These are phyloP conservation scores for Ehretia macrophylla DNA, from an alignment of 257 asterid species.

Conservation along the genomic window DNA sequence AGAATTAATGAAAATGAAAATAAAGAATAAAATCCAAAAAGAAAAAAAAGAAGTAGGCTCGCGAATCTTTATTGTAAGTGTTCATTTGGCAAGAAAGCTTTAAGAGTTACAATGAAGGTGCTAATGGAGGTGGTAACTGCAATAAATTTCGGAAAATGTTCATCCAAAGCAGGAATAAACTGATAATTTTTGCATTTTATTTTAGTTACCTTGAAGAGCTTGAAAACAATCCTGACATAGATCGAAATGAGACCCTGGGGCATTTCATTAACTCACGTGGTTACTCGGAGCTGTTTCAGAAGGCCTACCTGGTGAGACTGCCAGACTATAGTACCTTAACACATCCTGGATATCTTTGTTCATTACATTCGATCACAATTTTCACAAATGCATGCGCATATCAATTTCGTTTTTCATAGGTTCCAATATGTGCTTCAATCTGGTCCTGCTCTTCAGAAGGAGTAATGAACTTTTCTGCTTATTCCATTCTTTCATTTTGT, in stretches of 20 bases:
- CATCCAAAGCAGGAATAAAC: background rate
- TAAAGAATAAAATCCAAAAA: background rate
- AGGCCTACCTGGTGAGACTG: constrained; percentile 88
- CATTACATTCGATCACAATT: background rate
- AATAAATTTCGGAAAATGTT: background rate
- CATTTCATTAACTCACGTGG: constrained; percentile 65
- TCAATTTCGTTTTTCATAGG: constrained; percentile 26
- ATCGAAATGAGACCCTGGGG: constrained; percentile 70
- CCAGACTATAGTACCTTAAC: background rate
- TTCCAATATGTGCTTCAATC: constrained; percentile 92
- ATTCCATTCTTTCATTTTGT: constrained; percentile 84
- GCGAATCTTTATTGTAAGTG: too few relatives aligned
- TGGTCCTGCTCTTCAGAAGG: constrained; percentile 93
- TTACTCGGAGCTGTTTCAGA: constrained; percentile 74
- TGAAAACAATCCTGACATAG: constrained; percentile 72
- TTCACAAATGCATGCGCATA: background rate
- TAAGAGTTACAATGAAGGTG: too few relatives aligned
- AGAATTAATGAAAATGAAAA: too few relatives aligned
- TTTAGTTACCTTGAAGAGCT: constrained; percentile 82
- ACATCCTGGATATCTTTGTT: background rate
- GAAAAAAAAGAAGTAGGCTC: too few relatives aligned
- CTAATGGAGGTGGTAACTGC: too few relatives aligned
- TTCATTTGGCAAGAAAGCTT: too few relatives aligned
- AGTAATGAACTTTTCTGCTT: constrained; percentile 82
- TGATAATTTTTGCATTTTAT: background rate